Percentiles rank a stretch among this genome's conserved stretches.
Conservation (phyloP, 805 yeast genomes). For the Wickerhamomyces strasburgensis region DNA sequence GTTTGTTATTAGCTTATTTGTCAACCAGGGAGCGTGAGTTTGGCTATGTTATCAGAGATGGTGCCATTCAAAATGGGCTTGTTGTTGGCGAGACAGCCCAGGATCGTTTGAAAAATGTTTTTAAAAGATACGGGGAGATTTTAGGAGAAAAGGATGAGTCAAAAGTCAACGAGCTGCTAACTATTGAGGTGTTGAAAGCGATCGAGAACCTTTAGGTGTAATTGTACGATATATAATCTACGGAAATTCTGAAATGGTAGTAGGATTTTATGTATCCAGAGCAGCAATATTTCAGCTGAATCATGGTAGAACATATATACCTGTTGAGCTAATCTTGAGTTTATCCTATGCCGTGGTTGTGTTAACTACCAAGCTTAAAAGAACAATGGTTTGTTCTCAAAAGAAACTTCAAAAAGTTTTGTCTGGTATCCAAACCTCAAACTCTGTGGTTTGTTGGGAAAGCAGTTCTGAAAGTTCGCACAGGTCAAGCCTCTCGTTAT, state of each 20-base stretch:
- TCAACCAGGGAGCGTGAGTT: conserved; percentile 47
- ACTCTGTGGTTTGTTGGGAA: too few species aligned
- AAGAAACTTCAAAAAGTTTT: too few species aligned
- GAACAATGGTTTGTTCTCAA: too few species aligned
- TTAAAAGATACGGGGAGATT: conserved; percentile 50
- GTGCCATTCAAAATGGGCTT: conserved; percentile 35
- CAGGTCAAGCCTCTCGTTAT: too few species aligned
- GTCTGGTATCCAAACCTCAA: too few species aligned
- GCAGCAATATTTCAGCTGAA: too few species aligned
- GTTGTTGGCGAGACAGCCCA: conserved; percentile 37
- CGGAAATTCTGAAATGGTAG: not conserved
- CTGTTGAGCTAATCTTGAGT: too few species aligned
- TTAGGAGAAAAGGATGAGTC: conserved; percentile 35
- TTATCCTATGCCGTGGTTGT: too few species aligned
- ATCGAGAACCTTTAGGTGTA: conserved; percentile 13
- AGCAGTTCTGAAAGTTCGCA: too few species aligned
- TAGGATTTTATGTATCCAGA: not conserved
- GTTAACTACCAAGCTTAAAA: too few species aligned
- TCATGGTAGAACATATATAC: too few species aligned
- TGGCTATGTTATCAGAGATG: conserved; percentile 46
- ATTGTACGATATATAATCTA: conserved; percentile 1
- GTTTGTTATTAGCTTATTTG: conserved; percentile 39
- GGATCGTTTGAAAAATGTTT: conserved; percentile 35
- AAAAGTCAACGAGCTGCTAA: conserved; percentile 11
- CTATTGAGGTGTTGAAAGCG: conserved; percentile 14